Evolutionary conservation across 2,329 filamentous ascomycete species (phyloP).

Genomic region (Colletotrichum tropicale): DNA sequence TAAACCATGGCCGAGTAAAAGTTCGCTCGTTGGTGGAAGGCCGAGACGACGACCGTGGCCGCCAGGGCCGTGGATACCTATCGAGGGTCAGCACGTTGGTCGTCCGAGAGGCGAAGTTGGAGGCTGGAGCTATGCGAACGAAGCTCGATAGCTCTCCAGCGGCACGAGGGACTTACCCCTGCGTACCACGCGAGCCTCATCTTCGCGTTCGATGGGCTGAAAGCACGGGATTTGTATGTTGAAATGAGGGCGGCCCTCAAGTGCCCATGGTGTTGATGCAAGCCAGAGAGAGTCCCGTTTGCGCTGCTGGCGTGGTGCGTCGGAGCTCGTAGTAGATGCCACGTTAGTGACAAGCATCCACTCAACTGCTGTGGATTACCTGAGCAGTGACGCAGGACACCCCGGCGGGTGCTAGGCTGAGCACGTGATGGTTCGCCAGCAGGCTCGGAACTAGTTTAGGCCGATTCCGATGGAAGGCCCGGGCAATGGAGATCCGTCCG

Average conservation of each 20-base stretch:
- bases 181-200: slow-evolving; percentile 67
- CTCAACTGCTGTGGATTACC: slow-evolving; percentile 12
- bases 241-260: slow-evolving; percentile 27
- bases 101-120: background rate
- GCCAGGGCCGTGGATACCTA: slow-evolving; percentile 85
- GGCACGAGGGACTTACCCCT: slow-evolving; percentile 53
- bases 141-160: background rate
- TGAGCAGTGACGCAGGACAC: slow-evolving; percentile 15
- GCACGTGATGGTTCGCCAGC: background rate
- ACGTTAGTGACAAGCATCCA: slow-evolving; percentile 30
- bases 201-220: slow-evolving; percentile 37
- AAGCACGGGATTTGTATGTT: slow-evolving; percentile 12
- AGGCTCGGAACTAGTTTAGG: background rate
- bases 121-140: background rate
- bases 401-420: background rate
- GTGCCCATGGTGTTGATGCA: slow-evolving; percentile 38
- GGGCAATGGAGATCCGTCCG: background rate
- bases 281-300: slow-evolving; percentile 5
- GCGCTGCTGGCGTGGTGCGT: slow-evolving; percentile 4
- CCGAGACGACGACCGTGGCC: slow-evolving; percentile 82
- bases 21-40: slow-evolving; percentile 93
- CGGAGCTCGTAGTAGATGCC: slow-evolving; percentile 30
- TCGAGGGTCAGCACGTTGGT: slow-evolving; percentile 4
- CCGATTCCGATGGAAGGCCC: background rate
- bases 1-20: slow-evolving; percentile 99